Evolutionary conservation across 1,284 basidiomycete species (phyloP).

Genomic region (Sparassis latifolia): DNA sequence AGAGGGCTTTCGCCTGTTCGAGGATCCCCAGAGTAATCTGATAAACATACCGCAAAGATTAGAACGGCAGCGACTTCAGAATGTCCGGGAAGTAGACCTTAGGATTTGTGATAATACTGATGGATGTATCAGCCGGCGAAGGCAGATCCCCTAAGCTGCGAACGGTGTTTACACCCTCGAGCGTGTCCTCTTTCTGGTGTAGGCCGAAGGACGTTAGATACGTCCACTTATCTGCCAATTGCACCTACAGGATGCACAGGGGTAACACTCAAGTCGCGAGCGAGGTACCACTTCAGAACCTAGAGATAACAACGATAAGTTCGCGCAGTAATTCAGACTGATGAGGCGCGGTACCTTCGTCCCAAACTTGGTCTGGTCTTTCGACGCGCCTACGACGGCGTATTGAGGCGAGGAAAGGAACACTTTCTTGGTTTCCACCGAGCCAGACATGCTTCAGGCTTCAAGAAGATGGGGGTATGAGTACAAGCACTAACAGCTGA

Average conservation of each 20-base stretch:
- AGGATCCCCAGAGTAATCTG: conserved; percentile 65
- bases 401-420: conserved; percentile 61
- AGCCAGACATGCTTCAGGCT: background rate
- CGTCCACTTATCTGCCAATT: background rate
- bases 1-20: conserved; percentile 55
- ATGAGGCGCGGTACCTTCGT: conserved; percentile 45
- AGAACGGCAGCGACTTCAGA: background rate
- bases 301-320: conserved; percentile 18
- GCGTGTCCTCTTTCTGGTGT: conserved; percentile 52
- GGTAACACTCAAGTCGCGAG: conserved; percentile 53
- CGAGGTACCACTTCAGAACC: conserved; percentile 74
- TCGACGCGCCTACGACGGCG: conserved; percentile 77
- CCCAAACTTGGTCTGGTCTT: conserved; percentile 68
- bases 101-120: conserved; percentile 76
- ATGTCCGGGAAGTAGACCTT: conserved; percentile 33
- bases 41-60: conserved; percentile 1
- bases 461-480: no score
- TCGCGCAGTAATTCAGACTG: background rate
- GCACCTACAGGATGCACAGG: conserved; percentile 60
- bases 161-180: conserved; percentile 57
- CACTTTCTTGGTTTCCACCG: conserved; percentile 37
- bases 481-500: no score
- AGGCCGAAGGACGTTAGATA: background rate
- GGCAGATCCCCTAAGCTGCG: conserved; percentile 51
- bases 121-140: conserved; percentile 60